These are phyloP conservation scores for Hemileia vastatrix DNA, from an alignment of 1,284 basidiomycete genomes.

Conservation along the genomic window DNA sequence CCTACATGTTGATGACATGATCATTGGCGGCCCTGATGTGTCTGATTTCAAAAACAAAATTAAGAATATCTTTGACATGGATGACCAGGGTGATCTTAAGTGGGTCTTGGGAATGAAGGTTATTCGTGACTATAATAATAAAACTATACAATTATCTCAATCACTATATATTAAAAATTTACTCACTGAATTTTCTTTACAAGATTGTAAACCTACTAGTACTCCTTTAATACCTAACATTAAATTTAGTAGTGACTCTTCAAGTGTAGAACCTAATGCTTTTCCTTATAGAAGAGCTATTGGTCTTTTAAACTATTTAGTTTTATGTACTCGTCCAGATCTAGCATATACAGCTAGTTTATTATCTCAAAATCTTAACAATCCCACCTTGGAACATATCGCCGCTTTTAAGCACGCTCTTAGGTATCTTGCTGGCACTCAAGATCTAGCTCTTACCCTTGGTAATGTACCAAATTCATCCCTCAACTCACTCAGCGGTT, in stretches of 20 bases:
- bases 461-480: too few relatives aligned
- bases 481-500: too few relatives aligned
- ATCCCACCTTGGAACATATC: neutral
- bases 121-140: neutral
- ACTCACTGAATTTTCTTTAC: neutral
- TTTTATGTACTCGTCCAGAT: neutral
- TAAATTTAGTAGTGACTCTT: too few relatives aligned
- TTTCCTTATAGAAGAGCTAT: neutral
- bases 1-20: neutral
- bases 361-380: conserved; percentile 3
- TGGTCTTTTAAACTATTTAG: neutral
- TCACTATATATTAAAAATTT: neutral
- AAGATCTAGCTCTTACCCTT: too few relatives aligned
- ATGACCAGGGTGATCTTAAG: neutral
- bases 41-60: neutral
- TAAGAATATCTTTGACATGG: neutral
- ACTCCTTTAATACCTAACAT: neutral
- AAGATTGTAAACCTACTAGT: neutral
- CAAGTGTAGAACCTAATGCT: neutral
- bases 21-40: neutral
- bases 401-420: neutral
- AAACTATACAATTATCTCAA: neutral
- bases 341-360: neutral
- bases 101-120: neutral
- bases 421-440: neutral